A percentile compares a stretch with the other conserved stretches of the same genome.
phyloP scores from a whole-genome alignment of 306 rosid genomes.

The Dalbergia cultrata region DNA sequence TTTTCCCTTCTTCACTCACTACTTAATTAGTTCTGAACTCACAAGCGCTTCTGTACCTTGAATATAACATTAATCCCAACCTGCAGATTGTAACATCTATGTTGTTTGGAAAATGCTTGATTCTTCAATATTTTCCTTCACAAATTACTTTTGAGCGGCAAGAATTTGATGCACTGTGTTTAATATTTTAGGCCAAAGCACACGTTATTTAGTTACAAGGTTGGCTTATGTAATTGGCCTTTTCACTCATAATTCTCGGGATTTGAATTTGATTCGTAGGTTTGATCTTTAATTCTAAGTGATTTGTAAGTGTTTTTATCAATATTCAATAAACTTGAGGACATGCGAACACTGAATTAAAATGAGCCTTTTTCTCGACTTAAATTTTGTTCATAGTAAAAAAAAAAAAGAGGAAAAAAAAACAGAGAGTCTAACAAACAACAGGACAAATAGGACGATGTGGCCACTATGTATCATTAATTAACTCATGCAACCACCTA shows the following conservation, averaged over 20 bases:
- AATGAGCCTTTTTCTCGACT: no score
- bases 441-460: neutral
- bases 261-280: no score
- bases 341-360: no score
- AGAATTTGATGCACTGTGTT: neutral
- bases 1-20: neutral
- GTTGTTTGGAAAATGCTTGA: neutral
- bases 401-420: neutral
- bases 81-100: neutral
- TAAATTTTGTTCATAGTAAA: no score
- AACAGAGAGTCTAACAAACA: no score
- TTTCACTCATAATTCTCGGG: no score
- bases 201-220: no score
- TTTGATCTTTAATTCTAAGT: no score
- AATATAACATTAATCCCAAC: neutral
- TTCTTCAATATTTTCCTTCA: neutral
- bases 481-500: no score
- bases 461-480: neutral
- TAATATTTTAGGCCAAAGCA: neutral
- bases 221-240: no score
- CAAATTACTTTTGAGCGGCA: neutral
- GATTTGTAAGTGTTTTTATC: no score
- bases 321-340: no score
- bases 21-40: slow-evolving; percentile 8
- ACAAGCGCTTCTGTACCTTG: slow-evolving; percentile 16